Base-by-base conservation (phyloP, 371 early-diverging fungal genomes). In the Sporodiniella umbellata region DNA sequence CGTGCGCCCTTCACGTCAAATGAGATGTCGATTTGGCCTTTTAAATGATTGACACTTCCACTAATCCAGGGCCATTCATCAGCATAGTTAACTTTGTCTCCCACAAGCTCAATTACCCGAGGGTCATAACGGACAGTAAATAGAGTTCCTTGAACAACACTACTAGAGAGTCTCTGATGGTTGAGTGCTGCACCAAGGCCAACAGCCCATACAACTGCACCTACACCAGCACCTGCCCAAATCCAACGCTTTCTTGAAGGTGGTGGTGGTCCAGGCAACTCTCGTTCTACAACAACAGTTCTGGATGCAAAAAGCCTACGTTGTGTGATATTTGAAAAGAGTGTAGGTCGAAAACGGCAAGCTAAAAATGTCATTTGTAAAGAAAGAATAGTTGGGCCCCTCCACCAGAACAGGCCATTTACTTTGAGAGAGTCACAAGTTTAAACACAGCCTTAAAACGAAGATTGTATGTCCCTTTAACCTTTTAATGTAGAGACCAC, bases 31-130 rank as follows among this genome's bases (percentile, higher is more conserved):
- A 85, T 78, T 22, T 75, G 64, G 8, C 87, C 87, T 60, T 87
- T 84, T 58, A 87, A 63, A 58, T 85, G 82, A 23, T 85, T 85
- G 11, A 87, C 82, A 1, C 75, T 74, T 3, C 87, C 87, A 18
- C 64, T 67, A 56, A 87, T 82, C 87, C 87, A 87, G 8, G 85
- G 83, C 79, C 80, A 82, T 1, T 46, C 50, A 60, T 78, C 70
- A 28, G 76, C 72, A 66, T 81, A 87, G 61, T 80, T 77, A 38
- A 87, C 69, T 31, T 71, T 61, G 38, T 75, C 75, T 4, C 87
- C 87, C n/a, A 87, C 51, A 5, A 79, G 51, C 14, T 63, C 69
- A 54, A 75, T 68, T 8, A 79, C 80, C 25, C 72, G 67, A 24
- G 68, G 73, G 49, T 85, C 75, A 53, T 82, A 80, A 45, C 80